These are phyloP conservation scores for Aegilops longissima DNA, from an alignment of 176 grass and related monocot genomes.

Conservation along the genomic window DNA sequence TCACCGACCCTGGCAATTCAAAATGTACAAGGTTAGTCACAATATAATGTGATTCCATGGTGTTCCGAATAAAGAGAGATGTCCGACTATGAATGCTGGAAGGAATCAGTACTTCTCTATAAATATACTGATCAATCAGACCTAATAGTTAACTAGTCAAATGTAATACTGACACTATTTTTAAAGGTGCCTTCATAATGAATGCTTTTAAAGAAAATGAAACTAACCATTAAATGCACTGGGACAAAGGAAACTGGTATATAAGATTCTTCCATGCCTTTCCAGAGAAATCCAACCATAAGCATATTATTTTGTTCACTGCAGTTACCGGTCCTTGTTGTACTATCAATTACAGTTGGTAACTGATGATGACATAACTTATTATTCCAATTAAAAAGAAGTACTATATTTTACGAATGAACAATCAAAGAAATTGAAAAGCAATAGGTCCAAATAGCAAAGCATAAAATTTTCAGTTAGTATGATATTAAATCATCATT, in stretches of 20 bases:
- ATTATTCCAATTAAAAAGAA: background rate
- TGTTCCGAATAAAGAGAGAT: conserved; percentile 10
- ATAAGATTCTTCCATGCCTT: background rate
- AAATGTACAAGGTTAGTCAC: background rate
- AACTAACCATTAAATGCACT: background rate
- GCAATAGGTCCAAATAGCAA: background rate
- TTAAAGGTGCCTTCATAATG: too few species aligned
- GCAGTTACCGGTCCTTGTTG: background rate
- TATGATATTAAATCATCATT: background rate
- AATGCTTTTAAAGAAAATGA: background rate
- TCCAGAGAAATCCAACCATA: background rate
- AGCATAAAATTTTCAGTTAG: background rate
- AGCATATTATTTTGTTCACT: background rate
- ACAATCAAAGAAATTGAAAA: background rate
- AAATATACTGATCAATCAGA: background rate
- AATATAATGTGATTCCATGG: conserved; percentile 1
- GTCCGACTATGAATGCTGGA: background rate
- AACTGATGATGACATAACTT: background rate
- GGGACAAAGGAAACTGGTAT: background rate
- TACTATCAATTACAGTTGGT: background rate
- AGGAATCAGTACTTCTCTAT: background rate
- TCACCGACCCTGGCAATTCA: conserved; percentile 26
- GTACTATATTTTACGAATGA: background rate
- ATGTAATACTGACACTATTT: background rate
- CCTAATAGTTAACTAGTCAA: background rate